Conservation (phyloP, 352 stramenopile species). For the Hyphochytrium catenoides region DNA sequence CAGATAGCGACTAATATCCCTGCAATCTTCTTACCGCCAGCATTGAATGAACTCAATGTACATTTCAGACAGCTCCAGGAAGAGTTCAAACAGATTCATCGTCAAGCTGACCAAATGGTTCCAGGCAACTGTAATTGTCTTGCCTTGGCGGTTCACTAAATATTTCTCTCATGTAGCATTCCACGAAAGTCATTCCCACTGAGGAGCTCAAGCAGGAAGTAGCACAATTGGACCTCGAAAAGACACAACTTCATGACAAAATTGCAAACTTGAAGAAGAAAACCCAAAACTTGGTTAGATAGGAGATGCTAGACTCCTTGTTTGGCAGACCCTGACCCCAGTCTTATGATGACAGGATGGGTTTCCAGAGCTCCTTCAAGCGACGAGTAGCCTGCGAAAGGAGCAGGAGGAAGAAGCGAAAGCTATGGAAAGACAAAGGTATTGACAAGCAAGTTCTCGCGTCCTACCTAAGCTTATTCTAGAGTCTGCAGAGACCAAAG, state of each 20-base stretch:
- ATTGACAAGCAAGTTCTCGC: no score
- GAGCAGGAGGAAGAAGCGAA: slow-evolving; percentile 82
- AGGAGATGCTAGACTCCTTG: no score
- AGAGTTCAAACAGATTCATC: slow-evolving; percentile 73
- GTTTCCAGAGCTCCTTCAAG: slow-evolving; percentile 34
- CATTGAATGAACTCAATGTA: slow-evolving; percentile 48
- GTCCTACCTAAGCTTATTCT: no score
- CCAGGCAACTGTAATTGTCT: slow-evolving; percentile 18
- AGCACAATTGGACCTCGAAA: slow-evolving; percentile 69
- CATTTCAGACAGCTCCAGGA: slow-evolving; percentile 75
- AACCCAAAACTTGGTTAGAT: slow-evolving; percentile 25
- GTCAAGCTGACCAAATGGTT: slow-evolving; percentile 57
- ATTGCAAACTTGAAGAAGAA: slow-evolving; percentile 68
- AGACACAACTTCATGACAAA: slow-evolving; percentile 63
- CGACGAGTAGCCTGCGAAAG: slow-evolving; percentile 66
- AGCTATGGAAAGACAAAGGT: slow-evolving; percentile 55
- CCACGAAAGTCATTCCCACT: slow-evolving; percentile 20
- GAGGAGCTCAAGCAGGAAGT: slow-evolving; percentile 69
- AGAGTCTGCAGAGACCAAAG: slow-evolving; percentile 74
- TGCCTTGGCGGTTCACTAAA: not conserved
- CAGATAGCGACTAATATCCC: no score
- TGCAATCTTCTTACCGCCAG: slow-evolving; percentile 5
- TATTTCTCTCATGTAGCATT: not conserved
- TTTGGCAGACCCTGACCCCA: not conserved
- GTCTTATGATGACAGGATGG: slow-evolving; percentile 1